Percentiles rank a stretch among this genome's conserved stretches.
phyloP scores from a whole-genome alignment of 305 asterid species.

The Coffea humblotiana region DNA sequence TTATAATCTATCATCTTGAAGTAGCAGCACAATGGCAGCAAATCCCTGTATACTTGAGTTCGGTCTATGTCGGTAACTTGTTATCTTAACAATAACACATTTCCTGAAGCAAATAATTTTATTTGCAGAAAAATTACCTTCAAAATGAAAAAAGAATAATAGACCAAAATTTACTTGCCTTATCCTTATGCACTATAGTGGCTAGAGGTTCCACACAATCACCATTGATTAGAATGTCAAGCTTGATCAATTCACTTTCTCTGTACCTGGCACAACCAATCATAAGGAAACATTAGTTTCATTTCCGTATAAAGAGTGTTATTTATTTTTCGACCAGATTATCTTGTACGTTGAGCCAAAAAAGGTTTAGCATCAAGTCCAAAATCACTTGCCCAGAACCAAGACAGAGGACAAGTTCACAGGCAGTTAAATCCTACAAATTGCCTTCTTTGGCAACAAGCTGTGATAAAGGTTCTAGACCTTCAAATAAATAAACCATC shows the following conservation, averaged over 20 bases:
- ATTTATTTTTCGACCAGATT: too few relatives aligned
- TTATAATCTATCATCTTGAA: too few relatives aligned
- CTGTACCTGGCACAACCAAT: slow-evolving; percentile 53
- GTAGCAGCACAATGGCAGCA: too few relatives aligned
- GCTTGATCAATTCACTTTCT: slow-evolving; percentile 92
- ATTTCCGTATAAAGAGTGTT: not conserved
- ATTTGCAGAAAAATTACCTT: not conserved
- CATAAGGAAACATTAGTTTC: not conserved
- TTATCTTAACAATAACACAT: too few relatives aligned
- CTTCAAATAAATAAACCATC: not conserved
- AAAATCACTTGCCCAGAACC: not conserved
- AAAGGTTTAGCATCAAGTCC: not conserved
- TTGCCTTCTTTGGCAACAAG: not conserved
- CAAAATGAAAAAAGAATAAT: slow-evolving; percentile 3
- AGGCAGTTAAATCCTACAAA: not conserved
- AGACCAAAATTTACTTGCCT: slow-evolving; percentile 46
- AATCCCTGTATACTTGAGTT: too few relatives aligned
- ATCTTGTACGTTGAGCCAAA: too few relatives aligned
- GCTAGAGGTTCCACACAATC: slow-evolving; percentile 96
- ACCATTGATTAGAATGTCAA: slow-evolving; percentile 89
- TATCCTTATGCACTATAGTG: slow-evolving; percentile 96
- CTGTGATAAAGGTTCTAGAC: not conserved
- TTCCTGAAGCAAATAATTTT: too few relatives aligned
- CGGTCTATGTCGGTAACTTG: too few relatives aligned
- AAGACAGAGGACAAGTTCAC: not conserved